These are phyloP conservation scores for Sporothrix variecibatus DNA, from an alignment of 2,329 filamentous ascomycete species.

Conservation along the genomic window DNA sequence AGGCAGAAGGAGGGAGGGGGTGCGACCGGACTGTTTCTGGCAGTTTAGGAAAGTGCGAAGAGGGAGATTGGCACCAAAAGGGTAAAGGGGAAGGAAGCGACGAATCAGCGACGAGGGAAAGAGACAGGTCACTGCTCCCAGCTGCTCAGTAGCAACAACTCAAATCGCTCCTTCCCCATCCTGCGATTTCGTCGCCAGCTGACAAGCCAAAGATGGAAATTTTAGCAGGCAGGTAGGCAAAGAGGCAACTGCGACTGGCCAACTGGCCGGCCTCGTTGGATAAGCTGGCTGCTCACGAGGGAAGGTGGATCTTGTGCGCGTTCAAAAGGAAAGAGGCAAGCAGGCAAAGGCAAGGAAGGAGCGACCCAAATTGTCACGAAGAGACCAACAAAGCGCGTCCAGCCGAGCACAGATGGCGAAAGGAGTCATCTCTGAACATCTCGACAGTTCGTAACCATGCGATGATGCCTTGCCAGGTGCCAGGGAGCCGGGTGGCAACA, in stretches of 20 bases:
- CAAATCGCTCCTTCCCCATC: slow-evolving; percentile 7
- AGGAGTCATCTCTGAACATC: slow-evolving; percentile 8
- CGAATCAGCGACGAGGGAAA: slow-evolving; percentile 11
- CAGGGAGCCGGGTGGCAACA: slow-evolving; percentile 27
- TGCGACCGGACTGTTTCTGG: slow-evolving; percentile 6
- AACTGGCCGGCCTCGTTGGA: neutral
- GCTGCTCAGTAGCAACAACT: neutral
- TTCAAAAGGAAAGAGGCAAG: neutral
- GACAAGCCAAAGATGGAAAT: neutral
- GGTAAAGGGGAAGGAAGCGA: neutral
- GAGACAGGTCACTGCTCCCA: neutral
- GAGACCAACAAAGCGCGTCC: slow-evolving; percentile 8
- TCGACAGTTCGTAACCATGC: neutral
- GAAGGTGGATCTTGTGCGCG: neutral
- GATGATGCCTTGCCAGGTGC: slow-evolving; percentile 8
- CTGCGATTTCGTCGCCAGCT: slow-evolving; percentile 3
- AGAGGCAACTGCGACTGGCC: slow-evolving; percentile 3
- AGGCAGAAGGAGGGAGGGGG: neutral
- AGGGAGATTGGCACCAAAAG: slow-evolving; percentile 18
- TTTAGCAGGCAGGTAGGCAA: slow-evolving; percentile 10
- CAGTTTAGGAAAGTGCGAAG: slow-evolving; percentile 5
- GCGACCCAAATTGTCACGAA: neutral
- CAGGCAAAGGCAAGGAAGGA: neutral
- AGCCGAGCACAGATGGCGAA: neutral
- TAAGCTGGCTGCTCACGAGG: neutral